A percentile compares a stretch with the other conserved stretches of the same genome.
These are phyloP conservation scores for Streptanthus diversifolius DNA, from an alignment of 345 rosid species.

Conservation along the genomic window DNA sequence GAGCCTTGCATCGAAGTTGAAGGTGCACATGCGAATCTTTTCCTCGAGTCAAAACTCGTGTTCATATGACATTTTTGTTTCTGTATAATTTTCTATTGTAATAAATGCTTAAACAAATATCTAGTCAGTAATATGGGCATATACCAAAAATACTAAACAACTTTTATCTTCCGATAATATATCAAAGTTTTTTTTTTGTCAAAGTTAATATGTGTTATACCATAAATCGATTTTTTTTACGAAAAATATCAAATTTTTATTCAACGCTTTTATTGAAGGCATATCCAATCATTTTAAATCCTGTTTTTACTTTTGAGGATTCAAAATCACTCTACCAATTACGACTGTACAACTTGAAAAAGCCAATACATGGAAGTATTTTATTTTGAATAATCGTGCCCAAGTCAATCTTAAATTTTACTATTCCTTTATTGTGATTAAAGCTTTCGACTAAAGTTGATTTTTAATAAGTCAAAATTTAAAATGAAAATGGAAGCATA, in stretches of 20 bases:
- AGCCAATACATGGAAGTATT: not conserved
- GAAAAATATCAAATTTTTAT: not conserved
- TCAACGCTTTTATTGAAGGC: not conserved
- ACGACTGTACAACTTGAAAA: not conserved
- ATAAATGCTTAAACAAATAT: not conserved
- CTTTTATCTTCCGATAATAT: not conserved
- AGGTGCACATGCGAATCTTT: slow-evolving; percentile 19
- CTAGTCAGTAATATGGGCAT: not conserved
- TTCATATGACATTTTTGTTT: not conserved
- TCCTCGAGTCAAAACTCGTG: not conserved
- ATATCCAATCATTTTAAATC: not conserved
- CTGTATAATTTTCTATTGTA: not conserved
- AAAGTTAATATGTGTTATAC: not conserved
- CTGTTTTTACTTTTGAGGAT: not conserved
- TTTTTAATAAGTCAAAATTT: slow-evolving; percentile 7
- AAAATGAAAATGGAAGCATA: not conserved
- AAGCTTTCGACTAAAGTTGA: not conserved
- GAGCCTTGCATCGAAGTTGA: slow-evolving; percentile 12
- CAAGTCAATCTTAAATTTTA: not conserved
- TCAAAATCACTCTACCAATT: not conserved
- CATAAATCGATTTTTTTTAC: not conserved
- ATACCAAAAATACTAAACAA: not conserved
- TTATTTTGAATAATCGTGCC: not conserved
- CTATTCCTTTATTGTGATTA: not conserved
- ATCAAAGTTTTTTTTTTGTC: not conserved